Percentiles rank a stretch among this genome's conserved stretches.
phyloP scores from a whole-genome alignment of 23 red algal genomes.

The Porphyridium purpureum region DNA sequence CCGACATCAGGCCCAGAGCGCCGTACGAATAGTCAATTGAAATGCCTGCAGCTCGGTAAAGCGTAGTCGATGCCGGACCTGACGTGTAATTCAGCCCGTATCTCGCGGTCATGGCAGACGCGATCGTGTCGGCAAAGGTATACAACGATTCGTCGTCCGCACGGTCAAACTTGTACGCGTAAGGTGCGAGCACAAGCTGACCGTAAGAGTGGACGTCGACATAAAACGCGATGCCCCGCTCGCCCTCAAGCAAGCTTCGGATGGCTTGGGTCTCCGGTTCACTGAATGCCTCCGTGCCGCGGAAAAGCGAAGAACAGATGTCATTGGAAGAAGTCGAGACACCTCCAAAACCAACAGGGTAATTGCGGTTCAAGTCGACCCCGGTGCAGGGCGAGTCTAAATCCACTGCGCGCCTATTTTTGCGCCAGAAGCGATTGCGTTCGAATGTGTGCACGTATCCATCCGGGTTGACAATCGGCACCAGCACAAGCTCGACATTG shows the following conservation, averaged over 20 bases:
- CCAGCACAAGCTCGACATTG: background rate
- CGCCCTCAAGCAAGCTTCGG: background rate
- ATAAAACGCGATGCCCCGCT: background rate
- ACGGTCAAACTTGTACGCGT: too few species aligned
- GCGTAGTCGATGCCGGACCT: too few species aligned
- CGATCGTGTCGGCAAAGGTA: too few species aligned
- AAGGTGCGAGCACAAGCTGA: background rate
- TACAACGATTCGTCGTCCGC: too few species aligned
- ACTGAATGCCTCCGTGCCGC: background rate
- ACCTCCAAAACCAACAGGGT: background rate
- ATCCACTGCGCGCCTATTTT: background rate
- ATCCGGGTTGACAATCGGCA: background rate
- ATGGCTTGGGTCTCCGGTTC: background rate
- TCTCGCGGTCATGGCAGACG: too few species aligned
- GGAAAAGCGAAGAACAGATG: background rate
- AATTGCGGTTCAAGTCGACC: constrained; percentile 1
- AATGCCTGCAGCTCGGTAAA: too few species aligned
- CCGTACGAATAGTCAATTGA: too few species aligned
- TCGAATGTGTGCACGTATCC: background rate
- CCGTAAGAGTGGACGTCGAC: background rate
- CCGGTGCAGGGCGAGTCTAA: background rate
- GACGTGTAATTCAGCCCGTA: too few species aligned
- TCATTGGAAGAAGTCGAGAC: background rate
- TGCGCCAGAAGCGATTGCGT: background rate
- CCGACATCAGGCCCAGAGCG: too few species aligned